Evolutionary conservation across 1,284 basidiomycete genomes (phyloP).

Genomic region (Ceratobasidium sp.): DNA sequence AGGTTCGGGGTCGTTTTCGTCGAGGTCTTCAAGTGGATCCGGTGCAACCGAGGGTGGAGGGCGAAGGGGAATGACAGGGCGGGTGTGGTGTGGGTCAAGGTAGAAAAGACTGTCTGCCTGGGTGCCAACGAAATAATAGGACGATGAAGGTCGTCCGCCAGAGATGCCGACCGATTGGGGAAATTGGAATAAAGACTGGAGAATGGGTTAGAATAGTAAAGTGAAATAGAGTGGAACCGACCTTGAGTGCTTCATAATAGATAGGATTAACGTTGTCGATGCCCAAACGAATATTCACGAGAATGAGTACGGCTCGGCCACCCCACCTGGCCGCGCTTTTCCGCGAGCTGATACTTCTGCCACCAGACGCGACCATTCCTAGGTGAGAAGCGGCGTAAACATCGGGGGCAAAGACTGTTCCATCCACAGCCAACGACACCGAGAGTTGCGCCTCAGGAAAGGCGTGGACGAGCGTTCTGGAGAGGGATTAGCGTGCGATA

Average conservation of each 20-base stretch:
- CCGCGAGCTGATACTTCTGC: slow-evolving; percentile 41
- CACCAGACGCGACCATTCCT: slow-evolving; percentile 38
- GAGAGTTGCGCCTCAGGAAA: slow-evolving; percentile 84
- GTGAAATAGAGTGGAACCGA: slow-evolving; percentile 50
- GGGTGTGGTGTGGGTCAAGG: slow-evolving; percentile 92
- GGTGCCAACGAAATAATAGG: slow-evolving; percentile 95
- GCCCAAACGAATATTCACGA: slow-evolving; percentile 87
- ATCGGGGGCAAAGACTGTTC: slow-evolving; percentile 83
- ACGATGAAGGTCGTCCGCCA: slow-evolving; percentile 92
- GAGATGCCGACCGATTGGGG: slow-evolving; percentile 96
- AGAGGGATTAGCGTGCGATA: slow-evolving; percentile 24
- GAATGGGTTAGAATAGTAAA: neutral
- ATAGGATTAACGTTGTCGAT: slow-evolving; percentile 93
- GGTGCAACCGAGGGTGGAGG: slow-evolving; percentile 57
- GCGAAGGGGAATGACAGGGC: slow-evolving; percentile 79
- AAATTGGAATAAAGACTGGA: slow-evolving; percentile 83
- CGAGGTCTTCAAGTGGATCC: slow-evolving; percentile 12
- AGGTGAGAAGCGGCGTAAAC: slow-evolving; percentile 80
- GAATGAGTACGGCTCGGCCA: slow-evolving; percentile 80
- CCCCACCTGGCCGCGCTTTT: slow-evolving; percentile 65
- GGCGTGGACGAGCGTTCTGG: slow-evolving; percentile 74
- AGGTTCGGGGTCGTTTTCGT: slow-evolving; percentile 15
- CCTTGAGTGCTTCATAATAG: slow-evolving; percentile 94
- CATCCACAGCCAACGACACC: slow-evolving; percentile 83
- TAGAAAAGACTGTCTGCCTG: slow-evolving; percentile 93